Evolutionary conservation across 345 rosid species (phyloP), one percentile per base, ranked within the genome.

Genomic region (Sapria himalayana): DNA sequence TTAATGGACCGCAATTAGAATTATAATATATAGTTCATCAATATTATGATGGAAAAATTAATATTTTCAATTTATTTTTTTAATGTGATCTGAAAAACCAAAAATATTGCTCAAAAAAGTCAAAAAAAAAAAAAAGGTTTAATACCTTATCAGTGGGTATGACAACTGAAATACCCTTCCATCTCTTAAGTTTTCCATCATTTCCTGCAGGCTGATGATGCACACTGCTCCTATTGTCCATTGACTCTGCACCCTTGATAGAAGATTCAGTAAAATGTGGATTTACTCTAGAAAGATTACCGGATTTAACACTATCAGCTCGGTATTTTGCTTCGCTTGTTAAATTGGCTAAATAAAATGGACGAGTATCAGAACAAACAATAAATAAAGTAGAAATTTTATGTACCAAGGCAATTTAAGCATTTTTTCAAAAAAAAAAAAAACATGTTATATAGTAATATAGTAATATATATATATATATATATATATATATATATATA

Each of bases 141-240:
- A 25, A 17, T 25, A 67, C 93, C 93, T 76, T 74, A 50, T 78
- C 72, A 13, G 61, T 33, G 22, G 65, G 43, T 46, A 36, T 48
- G 53, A 72, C 31, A 22, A 48, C 29, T 41, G 73, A 63, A 36
- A 43, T 22, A 51, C 45, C 25, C 56, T 56, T 74, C 39, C 69
- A 67, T 63, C 59, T 69, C 59, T 56, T 81, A 41, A 45, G 60
- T 50, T 58, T 82, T 37, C 56, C 59, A 23, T 55, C 73, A 52
- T 54, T 70, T 43, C 50, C 55, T 9, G 46, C 33, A 47, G 60
- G 50, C 48, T 49, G 52, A 52, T 49, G 50, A 25, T 43, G n/a
- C n/a, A n/a, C 33, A 23, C 33, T 39, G 32, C 52, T 58, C 49
- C 57, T 61, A 15, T 49, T 49, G 41, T 59, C 57, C 32, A 41